Evolutionary conservation across 192 early-diverging fungal genomes (phyloP), one percentile per base, ranked within the genome.

Genomic region (Endogone sp.): DNA sequence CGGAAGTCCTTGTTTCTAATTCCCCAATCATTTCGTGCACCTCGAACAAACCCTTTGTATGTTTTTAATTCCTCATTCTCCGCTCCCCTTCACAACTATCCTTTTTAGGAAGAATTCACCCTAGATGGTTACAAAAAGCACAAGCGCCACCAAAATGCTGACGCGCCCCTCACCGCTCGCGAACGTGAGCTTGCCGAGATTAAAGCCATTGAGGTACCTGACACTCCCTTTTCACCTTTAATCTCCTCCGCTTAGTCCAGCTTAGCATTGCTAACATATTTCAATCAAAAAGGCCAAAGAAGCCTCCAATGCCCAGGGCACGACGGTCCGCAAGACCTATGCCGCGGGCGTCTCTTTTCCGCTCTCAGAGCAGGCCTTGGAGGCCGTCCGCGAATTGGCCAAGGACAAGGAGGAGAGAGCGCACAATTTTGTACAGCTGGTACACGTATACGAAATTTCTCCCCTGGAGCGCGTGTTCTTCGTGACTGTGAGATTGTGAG

Each of bases 91-190:
- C 29, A 57, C 1, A 30, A 20, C 22, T n/a, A n/a, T n/a, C n/a
- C n/a, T n/a, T n/a, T n/a, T n/a, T 67, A 90, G 86, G 58, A 56
- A 13, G 92, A 94, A 29, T 82, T 91, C 61, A 80, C 90, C 3
- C 67, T 82, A 24, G 86, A 90, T 10, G 88, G 89, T 1, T 92
- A 90, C 70, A 73, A 80, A 57, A 83, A 77, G 60, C 88, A 92
- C 69, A 57, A 84, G 4, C 65, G 62, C 23, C 89, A 90, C 66
- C 81, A 89, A 67, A 49, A 68, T 24, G 89, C 94, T 2, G 86
- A 80, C 0, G 91, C 90, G 13, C 96, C 96, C 4, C 68, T 95
- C 75, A 93, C 94, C 11, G 88, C 93, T 74, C 90, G 92, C 65
- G 96, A 98, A 77, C 72, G 79, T 62, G 94, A 96, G 74, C 68